These are phyloP conservation scores for Colletotrichum tanaceti DNA, from an alignment of 2,329 filamentous ascomycete genomes.

Conservation along the genomic window DNA sequence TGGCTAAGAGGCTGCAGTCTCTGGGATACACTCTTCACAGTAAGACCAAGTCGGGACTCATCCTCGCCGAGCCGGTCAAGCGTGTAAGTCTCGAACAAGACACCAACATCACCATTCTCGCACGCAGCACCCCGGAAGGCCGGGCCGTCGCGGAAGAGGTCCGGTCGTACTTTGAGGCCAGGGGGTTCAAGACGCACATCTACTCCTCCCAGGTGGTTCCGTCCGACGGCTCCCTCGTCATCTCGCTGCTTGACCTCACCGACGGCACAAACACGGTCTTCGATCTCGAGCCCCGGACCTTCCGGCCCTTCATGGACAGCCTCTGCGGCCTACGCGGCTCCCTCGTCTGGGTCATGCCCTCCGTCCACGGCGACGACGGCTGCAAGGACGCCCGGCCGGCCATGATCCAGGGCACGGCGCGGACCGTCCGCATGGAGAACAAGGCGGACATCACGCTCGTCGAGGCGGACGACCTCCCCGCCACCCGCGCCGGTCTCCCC, in stretches of 20 bases:
- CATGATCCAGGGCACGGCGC: conserved; percentile 46
- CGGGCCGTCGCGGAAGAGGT: not conserved
- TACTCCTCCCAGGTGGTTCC: conserved; percentile 3
- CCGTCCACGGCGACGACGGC: conserved; percentile 43
- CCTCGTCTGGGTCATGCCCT: conserved; percentile 49
- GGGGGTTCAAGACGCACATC: not conserved
- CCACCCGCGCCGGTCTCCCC: not conserved
- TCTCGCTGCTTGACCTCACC: conserved; percentile 45
- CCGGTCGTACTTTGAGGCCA: not conserved
- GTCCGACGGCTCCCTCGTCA: conserved; percentile 7
- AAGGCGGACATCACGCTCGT: conserved; percentile 42
- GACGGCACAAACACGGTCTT: conserved; percentile 46
- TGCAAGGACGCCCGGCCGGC: conserved; percentile 47
- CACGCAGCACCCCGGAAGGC: not conserved
- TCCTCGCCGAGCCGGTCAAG: conserved; percentile 19
- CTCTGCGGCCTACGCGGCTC: conserved; percentile 21
- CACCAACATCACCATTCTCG: conserved; percentile 13
- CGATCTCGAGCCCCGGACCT: conserved; percentile 37
- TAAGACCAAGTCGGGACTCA: not conserved
- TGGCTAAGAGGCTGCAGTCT: not conserved
- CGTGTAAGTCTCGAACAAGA: not conserved
- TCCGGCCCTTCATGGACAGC: conserved; percentile 30
- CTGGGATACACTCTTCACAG: conserved; percentile 19
- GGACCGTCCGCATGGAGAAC: conserved; percentile 48
- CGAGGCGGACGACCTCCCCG: not conserved